Conservation (phyloP, 306 rosid species). For the Inga laurina region DNA sequence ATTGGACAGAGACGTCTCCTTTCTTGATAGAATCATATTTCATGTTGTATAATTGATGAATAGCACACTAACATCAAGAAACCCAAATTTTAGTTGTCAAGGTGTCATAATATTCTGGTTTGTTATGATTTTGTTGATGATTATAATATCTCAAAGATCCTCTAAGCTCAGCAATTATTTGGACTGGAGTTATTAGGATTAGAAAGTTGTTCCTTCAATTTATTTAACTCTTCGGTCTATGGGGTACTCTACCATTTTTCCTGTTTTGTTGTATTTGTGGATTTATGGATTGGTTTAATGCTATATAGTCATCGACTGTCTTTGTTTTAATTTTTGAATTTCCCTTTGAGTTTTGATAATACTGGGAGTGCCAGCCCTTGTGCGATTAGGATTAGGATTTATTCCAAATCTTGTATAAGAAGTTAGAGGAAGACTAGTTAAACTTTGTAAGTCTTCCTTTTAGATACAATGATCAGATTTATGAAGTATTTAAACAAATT, state of each 20-base stretch:
- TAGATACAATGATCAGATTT: not conserved
- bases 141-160: not conserved
- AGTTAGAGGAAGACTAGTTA: not conserved
- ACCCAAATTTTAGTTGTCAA: not conserved
- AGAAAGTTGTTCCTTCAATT: not conserved
- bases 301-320: not conserved
- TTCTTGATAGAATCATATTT: slow-evolving; percentile 15
- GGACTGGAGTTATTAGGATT: not conserved
- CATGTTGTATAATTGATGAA: not conserved
- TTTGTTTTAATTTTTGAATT: not conserved
- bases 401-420: not conserved
- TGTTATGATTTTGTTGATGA: not conserved
- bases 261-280: not conserved
- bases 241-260: not conserved
- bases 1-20: slow-evolving; percentile 5
- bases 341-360: not conserved
- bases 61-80: not conserved
- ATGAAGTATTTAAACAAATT: not conserved
- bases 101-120: not conserved
- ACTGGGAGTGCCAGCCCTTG: not conserved
- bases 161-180: not conserved
- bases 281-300: not conserved
- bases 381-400: not conserved
- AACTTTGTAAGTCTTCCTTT: not conserved
- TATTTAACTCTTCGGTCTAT: not conserved